A percentile compares a stretch with the other conserved stretches of the same genome.
phyloP scores from a whole-genome alignment of 345 rosid genomes.

The Diplotaxis tenuifolia region DNA sequence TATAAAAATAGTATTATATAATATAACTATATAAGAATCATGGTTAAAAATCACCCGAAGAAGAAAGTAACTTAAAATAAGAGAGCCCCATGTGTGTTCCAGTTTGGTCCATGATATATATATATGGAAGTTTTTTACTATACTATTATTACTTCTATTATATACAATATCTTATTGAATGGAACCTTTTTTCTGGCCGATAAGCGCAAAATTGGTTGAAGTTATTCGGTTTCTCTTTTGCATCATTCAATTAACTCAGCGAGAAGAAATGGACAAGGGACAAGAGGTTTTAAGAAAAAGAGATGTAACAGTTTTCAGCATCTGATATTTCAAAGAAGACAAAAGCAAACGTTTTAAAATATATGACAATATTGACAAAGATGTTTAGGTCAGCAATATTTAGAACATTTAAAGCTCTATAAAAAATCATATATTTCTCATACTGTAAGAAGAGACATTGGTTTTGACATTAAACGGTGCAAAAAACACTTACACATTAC shows the following conservation, averaged over 20 bases:
- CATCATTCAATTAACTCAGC: constrained; percentile 36
- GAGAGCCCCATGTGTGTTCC: constrained; percentile 27
- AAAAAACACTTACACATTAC: neutral
- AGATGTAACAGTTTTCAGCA: constrained; percentile 39
- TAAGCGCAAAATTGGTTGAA: constrained; percentile 40
- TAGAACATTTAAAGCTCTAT: constrained; percentile 6
- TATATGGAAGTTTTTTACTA: constrained; percentile 10
- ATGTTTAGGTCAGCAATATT: constrained; percentile 17
- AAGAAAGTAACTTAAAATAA: constrained; percentile 8
- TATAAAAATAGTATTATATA: constrained; percentile 10
- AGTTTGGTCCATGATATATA: constrained; percentile 36
- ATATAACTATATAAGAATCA: neutral
- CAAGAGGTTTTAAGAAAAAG: constrained; percentile 35
- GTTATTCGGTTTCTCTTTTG: constrained; percentile 39
- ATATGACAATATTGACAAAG: constrained; percentile 30
- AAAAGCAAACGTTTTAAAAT: constrained; percentile 23
- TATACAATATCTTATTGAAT: constrained; percentile 6
- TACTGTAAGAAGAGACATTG: neutral
- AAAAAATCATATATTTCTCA: neutral
- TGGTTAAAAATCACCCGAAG: constrained; percentile 21
- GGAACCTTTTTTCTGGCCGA: constrained; percentile 31
- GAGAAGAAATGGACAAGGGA: constrained; percentile 30
- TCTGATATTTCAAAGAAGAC: constrained; percentile 36
- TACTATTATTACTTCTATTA: neutral
- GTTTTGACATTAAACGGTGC: constrained; percentile 15